phyloP scores from a whole-genome alignment of 768 basidiomycete genomes.

The Lactarius deliciosus region DNA sequence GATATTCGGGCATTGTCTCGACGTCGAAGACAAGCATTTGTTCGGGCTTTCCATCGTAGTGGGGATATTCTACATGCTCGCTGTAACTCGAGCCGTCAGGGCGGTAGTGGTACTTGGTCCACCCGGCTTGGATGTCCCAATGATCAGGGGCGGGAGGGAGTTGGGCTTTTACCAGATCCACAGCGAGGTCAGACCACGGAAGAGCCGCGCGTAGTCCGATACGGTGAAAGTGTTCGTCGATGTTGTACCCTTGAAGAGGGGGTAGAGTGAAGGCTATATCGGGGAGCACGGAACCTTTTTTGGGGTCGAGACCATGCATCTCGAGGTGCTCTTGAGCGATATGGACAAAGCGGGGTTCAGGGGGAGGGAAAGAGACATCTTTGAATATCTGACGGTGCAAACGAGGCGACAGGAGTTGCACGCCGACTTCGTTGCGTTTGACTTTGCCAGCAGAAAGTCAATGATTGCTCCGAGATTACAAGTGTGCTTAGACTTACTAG shows the following conservation, averaged over 20 bases:
- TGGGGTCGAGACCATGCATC: constrained; percentile 78
- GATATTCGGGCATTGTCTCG: constrained; percentile 84
- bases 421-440: constrained; percentile 86
- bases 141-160: constrained; percentile 62
- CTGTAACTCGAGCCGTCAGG: constrained; percentile 76
- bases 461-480: background rate
- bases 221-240: constrained; percentile 86
- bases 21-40: constrained; percentile 88
- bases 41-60: constrained; percentile 62
- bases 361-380: constrained; percentile 60
- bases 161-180: constrained; percentile 48
- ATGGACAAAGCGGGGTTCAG: constrained; percentile 59
- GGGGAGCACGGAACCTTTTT: constrained; percentile 77
- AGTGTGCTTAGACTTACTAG: background rate
- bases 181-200: constrained; percentile 75
- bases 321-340: constrained; percentile 80
- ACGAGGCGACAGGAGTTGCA: constrained; percentile 83
- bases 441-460: constrained; percentile 37
- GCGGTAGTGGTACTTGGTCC: constrained; percentile 80
- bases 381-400: constrained; percentile 84
- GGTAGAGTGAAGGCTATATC: constrained; percentile 82
- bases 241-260: constrained; percentile 71
- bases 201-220: constrained; percentile 68
- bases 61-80: constrained; percentile 68
- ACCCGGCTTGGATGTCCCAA: constrained; percentile 68